Conservation (phyloP, 176 grass and related monocot genomes). For the Triticum timopheevii region DNA sequence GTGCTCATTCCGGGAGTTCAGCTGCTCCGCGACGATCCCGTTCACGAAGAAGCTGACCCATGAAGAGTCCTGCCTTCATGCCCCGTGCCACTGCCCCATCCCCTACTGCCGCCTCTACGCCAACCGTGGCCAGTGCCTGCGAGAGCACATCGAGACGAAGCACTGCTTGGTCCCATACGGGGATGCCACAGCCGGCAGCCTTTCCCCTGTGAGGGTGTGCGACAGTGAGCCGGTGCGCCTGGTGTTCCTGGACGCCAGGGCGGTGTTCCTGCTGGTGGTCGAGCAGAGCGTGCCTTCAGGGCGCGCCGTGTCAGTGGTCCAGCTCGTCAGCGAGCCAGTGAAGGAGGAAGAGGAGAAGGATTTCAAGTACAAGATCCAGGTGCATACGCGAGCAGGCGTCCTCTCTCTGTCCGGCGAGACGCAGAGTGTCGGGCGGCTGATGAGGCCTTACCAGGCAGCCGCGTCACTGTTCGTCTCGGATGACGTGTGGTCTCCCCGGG, state of each 20-base stretch:
- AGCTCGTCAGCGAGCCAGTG: background rate
- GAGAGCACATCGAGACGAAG: background rate
- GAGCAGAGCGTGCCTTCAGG: background rate
- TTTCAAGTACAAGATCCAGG: conserved; percentile 6
- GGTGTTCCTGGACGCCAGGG: background rate
- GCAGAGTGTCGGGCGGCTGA: background rate
- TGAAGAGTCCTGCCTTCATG: background rate
- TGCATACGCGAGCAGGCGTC: background rate
- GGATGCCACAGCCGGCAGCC: background rate
- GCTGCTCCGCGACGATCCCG: background rate
- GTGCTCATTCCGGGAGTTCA: background rate
- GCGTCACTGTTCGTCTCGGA: background rate
- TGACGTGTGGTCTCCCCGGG: background rate
- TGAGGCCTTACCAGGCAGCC: background rate
- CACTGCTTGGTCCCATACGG: background rate
- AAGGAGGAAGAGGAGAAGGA: background rate
- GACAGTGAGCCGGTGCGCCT: background rate
- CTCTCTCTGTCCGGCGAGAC: background rate
- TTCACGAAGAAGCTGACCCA: background rate
- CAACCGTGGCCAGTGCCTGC: background rate
- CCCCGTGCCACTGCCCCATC: background rate
- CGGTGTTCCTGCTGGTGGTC: background rate
- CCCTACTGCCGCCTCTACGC: background rate
- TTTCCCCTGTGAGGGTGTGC: background rate
- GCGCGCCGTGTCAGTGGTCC: background rate